These are phyloP conservation scores for Phoma sp. DNA, from an alignment of 2,329 filamentous ascomycete genomes.

Conservation along the genomic window DNA sequence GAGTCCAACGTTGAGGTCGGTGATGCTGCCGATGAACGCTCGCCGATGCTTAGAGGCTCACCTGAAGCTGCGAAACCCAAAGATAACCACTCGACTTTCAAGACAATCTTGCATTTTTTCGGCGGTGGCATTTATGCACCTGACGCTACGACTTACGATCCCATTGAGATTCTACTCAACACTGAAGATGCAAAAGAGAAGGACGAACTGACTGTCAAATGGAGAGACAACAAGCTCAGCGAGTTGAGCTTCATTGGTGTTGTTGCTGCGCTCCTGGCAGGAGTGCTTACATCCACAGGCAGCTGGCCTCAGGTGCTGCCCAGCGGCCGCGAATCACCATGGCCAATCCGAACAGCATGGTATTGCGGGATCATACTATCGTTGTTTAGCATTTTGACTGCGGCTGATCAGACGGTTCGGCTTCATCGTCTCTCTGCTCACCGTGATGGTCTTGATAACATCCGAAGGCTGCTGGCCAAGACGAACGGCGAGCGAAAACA, in stretches of 20 bases:
- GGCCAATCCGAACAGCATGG: conserved; percentile 53
- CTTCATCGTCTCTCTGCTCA: conserved; percentile 54
- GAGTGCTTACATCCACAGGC: conserved; percentile 53
- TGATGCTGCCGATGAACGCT: conserved; percentile 26
- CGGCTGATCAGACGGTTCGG: conserved; percentile 53
- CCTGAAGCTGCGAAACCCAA: conserved; percentile 17
- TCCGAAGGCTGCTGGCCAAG: conserved; percentile 46
- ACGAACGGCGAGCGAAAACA: conserved; percentile 27
- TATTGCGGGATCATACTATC: conserved; percentile 58
- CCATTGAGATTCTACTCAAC: conserved; percentile 50
- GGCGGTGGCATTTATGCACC: conserved; percentile 45
- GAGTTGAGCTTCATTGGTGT: conserved; percentile 54
- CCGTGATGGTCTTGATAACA: conserved; percentile 46
- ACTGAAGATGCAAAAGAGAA: conserved; percentile 41
- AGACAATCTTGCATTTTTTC: conserved; percentile 38
- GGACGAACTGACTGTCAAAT: conserved; percentile 48
- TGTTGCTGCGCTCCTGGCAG: conserved; percentile 43
- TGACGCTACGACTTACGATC: conserved; percentile 45
- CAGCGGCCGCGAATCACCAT: conserved; percentile 49
- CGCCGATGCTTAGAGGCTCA: conserved; percentile 29
- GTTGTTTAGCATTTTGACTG: conserved; percentile 59
- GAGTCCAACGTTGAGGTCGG: conserved; percentile 29
- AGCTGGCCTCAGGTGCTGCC: conserved; percentile 54
- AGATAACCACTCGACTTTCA: conserved; percentile 9
- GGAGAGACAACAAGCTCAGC: conserved; percentile 51